A percentile compares a stretch with the other conserved stretches of the same genome.
Conservation (phyloP, 2,329 filamentous ascomycete genomes). For the Aspergillus sp. region DNA sequence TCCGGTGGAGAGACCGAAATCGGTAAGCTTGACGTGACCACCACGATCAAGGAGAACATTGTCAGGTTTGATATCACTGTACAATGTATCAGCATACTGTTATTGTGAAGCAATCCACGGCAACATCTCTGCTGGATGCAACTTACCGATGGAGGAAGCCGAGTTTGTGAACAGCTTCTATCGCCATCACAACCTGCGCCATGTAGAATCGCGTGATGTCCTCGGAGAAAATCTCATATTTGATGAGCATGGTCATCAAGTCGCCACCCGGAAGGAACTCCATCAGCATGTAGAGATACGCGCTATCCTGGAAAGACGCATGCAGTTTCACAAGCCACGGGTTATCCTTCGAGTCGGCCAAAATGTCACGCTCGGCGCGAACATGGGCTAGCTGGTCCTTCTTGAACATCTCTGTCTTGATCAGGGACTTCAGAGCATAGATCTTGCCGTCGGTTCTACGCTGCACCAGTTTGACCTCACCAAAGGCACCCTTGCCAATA, state of each 20-base stretch:
- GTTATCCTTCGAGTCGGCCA: constrained; percentile 92
- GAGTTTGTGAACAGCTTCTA: constrained; percentile 94
- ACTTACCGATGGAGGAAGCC: constrained; percentile 95
- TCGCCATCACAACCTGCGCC: constrained; percentile 95
- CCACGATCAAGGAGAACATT: constrained; percentile 94
- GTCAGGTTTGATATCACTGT: constrained; percentile 95
- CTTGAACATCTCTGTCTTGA: constrained; percentile 99
- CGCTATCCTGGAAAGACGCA: constrained; percentile 93
- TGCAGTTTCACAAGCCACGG: constrained; percentile 98
- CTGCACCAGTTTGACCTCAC: constrained; percentile 94
- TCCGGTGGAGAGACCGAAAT: constrained; percentile 94
- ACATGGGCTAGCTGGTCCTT: constrained; percentile 97
- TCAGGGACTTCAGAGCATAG: constrained; percentile 94
- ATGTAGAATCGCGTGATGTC: constrained; percentile 99
- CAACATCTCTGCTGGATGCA: constrained; percentile 2
- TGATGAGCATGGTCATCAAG: constrained; percentile 99
- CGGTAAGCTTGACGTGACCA: constrained; percentile 95
- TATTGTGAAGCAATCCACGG: not conserved
- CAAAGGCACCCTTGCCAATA: constrained; percentile 97
- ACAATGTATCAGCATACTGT: not conserved
- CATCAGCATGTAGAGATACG: constrained; percentile 98
- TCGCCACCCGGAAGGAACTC: constrained; percentile 97
- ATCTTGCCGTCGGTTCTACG: constrained; percentile 94
- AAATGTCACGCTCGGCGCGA: constrained; percentile 90
- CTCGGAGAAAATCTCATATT: constrained; percentile 98